A percentile compares a stretch with the other conserved stretches of the same genome.
phyloP scores from a whole-genome alignment of 1,284 basidiomycete species.

The Taiwanofungus camphoratus region DNA sequence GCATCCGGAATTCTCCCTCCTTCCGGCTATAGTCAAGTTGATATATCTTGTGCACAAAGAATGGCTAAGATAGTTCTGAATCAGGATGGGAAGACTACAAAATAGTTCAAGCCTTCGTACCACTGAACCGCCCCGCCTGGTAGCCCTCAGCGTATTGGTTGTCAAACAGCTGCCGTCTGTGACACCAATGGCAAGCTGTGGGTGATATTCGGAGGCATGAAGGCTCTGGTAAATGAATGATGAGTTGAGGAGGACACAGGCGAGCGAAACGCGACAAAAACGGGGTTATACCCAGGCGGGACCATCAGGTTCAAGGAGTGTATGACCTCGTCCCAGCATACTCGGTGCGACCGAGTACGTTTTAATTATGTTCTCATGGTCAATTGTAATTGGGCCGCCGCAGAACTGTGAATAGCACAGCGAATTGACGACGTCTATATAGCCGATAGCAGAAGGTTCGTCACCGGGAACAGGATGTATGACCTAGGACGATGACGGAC shows the following conservation, averaged over 20 bases:
- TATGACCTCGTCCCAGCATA: slow-evolving; percentile 71
- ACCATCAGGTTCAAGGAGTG: slow-evolving; percentile 65
- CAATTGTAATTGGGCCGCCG: slow-evolving; percentile 65
- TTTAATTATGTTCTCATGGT: slow-evolving; percentile 75
- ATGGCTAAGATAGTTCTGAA: slow-evolving; percentile 43
- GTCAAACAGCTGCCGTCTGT: slow-evolving; percentile 77
- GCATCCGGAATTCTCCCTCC: slow-evolving; percentile 71
- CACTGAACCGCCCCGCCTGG: slow-evolving; percentile 60
- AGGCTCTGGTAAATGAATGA: slow-evolving; percentile 48
- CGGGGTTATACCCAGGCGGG: slow-evolving; percentile 64
- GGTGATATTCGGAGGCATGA: slow-evolving; percentile 77
- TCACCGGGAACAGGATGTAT: neutral
- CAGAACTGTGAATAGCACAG: slow-evolving; percentile 60
- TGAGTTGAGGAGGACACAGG: no score
- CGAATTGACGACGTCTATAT: slow-evolving; percentile 63
- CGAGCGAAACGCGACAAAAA: no score
- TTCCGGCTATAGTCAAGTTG: slow-evolving; percentile 81
- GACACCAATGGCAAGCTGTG: slow-evolving; percentile 74
- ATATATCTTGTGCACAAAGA: slow-evolving; percentile 74
- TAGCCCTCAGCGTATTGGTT: slow-evolving; percentile 65
- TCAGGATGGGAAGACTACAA: slow-evolving; percentile 1
- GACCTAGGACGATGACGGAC: slow-evolving; percentile 25
- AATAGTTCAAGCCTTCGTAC: no score
- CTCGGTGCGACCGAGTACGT: slow-evolving; percentile 63
- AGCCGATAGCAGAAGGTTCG: neutral